phyloP scores from a whole-genome alignment of 192 early-diverging fungal genomes.

The Obelidium mucronatum region DNA sequence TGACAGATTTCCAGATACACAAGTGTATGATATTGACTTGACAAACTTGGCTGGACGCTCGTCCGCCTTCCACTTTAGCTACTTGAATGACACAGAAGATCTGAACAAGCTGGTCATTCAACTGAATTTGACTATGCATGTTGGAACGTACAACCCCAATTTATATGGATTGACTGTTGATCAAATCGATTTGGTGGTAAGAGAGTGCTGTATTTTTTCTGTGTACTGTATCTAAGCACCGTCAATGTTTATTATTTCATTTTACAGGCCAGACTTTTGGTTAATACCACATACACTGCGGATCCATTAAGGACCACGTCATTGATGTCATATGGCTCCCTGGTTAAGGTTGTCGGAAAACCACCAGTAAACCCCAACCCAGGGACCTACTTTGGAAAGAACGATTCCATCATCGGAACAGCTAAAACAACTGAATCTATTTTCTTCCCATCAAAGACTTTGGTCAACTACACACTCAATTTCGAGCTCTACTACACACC shows the following conservation, averaged over 20 bases:
- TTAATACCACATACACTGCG: slow-evolving; percentile 2
- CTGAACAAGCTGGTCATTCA: slow-evolving; percentile 18
- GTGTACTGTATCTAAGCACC: neutral
- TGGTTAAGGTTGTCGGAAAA: neutral
- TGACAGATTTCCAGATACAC: slow-evolving; percentile 19
- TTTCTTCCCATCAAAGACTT: slow-evolving; percentile 26
- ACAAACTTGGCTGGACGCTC: neutral
- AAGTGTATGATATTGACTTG: slow-evolving; percentile 5
- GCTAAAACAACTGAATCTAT: slow-evolving; percentile 17
- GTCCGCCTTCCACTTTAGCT: slow-evolving; percentile 1
- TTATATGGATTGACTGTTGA: slow-evolving; percentile 22
- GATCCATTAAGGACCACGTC: neutral
- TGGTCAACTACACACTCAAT: slow-evolving; percentile 30
- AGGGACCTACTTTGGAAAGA: neutral
- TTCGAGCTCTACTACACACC: slow-evolving; percentile 39
- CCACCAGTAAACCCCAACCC: neutral
- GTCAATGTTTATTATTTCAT: neutral
- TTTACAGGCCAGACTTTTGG: slow-evolving; percentile 12
- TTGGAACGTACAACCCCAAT: slow-evolving; percentile 35
- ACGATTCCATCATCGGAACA: slow-evolving; percentile 20
- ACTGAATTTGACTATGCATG: slow-evolving; percentile 29
- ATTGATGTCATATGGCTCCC: neutral
- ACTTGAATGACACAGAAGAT: neutral
- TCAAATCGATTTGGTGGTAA: neutral
- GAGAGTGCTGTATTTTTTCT: neutral